Evolutionary conservation across 1,284 basidiomycete genomes (phyloP).

Genomic region (Neolentinus lepideus): DNA sequence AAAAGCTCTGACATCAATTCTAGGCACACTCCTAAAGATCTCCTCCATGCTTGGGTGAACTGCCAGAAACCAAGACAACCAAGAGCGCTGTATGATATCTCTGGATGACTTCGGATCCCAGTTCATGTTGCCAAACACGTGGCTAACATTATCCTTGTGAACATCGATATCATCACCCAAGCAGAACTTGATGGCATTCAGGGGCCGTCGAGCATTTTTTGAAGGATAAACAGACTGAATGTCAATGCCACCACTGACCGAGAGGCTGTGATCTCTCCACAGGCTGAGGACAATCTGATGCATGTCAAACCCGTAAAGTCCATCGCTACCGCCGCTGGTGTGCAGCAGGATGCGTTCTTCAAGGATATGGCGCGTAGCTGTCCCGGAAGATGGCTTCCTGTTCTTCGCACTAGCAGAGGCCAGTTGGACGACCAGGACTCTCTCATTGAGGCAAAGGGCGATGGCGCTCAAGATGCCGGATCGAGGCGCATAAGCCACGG

Average conservation of each 20-base stretch:
- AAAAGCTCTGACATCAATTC: background rate
- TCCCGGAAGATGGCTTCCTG: background rate
- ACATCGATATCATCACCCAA: background rate
- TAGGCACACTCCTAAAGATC: background rate
- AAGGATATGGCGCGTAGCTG: background rate
- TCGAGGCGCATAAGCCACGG: background rate
- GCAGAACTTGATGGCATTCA: background rate
- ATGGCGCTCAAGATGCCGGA: background rate
- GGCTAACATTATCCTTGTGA: background rate
- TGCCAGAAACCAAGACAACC: background rate
- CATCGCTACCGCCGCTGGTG: background rate
- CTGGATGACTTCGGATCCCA: background rate
- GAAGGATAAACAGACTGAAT: background rate
- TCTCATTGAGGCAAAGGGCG: background rate
- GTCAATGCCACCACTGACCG: background rate
- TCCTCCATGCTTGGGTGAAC: background rate
- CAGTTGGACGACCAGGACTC: background rate
- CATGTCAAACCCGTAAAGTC: background rate
- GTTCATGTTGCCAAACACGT: background rate
- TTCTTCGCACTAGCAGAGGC: background rate
- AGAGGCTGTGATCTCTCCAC: background rate
- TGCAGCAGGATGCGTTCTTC: background rate
- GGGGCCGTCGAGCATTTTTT: background rate
- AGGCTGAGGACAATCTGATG: background rate
- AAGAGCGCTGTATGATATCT: background rate